Conservation (phyloP, 1,284 basidiomycete species). For the Ceraceosorus bombacis region DNA sequence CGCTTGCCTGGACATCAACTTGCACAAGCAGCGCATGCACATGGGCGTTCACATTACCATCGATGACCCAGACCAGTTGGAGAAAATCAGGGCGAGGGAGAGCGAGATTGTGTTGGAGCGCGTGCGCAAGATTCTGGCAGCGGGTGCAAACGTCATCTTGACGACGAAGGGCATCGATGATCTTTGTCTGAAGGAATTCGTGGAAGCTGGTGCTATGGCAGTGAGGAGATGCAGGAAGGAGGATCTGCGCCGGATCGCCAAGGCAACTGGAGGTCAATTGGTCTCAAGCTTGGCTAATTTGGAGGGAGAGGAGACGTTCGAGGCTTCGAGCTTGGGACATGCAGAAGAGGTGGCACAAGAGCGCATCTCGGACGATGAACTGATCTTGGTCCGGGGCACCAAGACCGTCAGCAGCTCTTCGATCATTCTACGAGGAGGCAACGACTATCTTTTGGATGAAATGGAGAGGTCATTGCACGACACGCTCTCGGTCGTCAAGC, state of each 20-base stretch:
- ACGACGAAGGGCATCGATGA: conserved; percentile 99
- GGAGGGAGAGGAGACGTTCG: conserved; percentile 96
- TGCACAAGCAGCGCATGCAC: conserved; percentile 95
- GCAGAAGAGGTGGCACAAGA: conserved; percentile 97
- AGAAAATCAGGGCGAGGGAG: conserved; percentile 90
- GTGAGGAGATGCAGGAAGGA: conserved; percentile 96
- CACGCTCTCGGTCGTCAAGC: conserved; percentile 87
- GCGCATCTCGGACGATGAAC: conserved; percentile 94
- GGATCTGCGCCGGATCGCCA: conserved; percentile 91
- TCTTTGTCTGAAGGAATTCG: conserved; percentile 94
- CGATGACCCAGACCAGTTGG: conserved; percentile 91
- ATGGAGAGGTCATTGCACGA: conserved; percentile 98
- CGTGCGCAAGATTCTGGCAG: conserved; percentile 87
- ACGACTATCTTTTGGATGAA: conserved; percentile 99
- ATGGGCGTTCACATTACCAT: conserved; percentile 95
- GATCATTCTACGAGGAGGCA: conserved; percentile 89
- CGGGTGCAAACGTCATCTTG: conserved; percentile 92
- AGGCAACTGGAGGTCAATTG: conserved; percentile 89
- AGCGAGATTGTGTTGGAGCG: conserved; percentile 92
- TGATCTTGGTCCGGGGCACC: conserved; percentile 94
- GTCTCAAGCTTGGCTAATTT: conserved; percentile 90
- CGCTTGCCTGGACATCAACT: conserved; percentile 95
- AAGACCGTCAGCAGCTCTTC: conserved; percentile 91
- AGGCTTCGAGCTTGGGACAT: conserved; percentile 75
- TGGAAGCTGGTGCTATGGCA: conserved; percentile 98